Conservation (phyloP, 768 basidiomycete species). For the Crucibulum laeve region DNA sequence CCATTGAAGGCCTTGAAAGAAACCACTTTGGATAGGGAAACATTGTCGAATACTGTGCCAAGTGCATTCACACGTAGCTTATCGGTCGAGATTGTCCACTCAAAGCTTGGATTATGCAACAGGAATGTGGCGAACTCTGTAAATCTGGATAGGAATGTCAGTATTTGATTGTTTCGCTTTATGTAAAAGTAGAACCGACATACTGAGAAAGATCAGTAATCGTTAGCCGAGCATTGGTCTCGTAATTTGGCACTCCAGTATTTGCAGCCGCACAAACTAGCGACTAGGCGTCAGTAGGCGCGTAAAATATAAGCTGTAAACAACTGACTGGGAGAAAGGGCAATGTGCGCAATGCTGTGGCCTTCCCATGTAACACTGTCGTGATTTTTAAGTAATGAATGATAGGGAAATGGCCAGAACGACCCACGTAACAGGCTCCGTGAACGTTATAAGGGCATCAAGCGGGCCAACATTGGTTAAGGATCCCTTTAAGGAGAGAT, state of each 20-base stretch:
- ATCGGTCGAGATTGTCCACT: slow-evolving; percentile 68
- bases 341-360: slow-evolving; percentile 55
- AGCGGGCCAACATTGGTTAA: slow-evolving; percentile 62
- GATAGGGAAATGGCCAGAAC: not conserved
- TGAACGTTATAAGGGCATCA: slow-evolving; percentile 65
- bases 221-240: slow-evolving; percentile 43
- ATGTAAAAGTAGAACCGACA: slow-evolving; percentile 12
- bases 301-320: not conserved
- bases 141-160: slow-evolving; percentile 35
- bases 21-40: slow-evolving; percentile 55
- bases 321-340: slow-evolving; percentile 50
- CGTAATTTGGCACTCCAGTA: slow-evolving; percentile 60
- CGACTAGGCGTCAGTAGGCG: not conserved
- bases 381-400: not conserved
- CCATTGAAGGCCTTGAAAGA: slow-evolving; percentile 69
- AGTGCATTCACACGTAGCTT: slow-evolving; percentile 61
- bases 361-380: slow-evolving; percentile 61
- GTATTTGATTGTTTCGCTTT: not conserved
- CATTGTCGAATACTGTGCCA: slow-evolving; percentile 64
- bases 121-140: slow-evolving; percentile 63
- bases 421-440: slow-evolving; percentile 54
- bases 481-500: slow-evolving; percentile 54
- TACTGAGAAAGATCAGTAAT: slow-evolving; percentile 52
- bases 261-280: slow-evolving; percentile 67
- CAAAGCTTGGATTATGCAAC: slow-evolving; percentile 59